Evolutionary conservation across 129 eudicot species (phyloP).

Genomic region (Lactuca saligna): DNA sequence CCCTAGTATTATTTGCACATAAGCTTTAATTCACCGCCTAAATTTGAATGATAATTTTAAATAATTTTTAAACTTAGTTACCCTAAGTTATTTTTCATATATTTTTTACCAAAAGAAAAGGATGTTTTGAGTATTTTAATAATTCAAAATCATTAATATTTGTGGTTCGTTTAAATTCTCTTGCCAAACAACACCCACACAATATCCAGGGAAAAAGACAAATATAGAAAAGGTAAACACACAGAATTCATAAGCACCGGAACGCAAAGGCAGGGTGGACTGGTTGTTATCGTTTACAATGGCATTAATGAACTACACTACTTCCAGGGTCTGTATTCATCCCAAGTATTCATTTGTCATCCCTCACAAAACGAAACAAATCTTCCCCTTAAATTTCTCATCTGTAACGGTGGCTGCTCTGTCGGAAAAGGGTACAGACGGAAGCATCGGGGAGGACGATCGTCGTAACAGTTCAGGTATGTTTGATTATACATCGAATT

Average conservation of each 20-base stretch:
- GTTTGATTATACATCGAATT: neutral
- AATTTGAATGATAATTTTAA: no score
- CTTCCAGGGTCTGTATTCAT: conserved; percentile 21
- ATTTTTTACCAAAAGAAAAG: no score
- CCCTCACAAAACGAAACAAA: conserved; percentile 33
- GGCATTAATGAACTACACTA: conserved; percentile 19
- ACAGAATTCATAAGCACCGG: neutral
- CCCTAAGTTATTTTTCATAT: no score
- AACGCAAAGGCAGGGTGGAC: neutral
- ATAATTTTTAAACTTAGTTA: no score
- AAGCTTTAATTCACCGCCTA: no score
- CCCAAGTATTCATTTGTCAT: conserved; percentile 7
- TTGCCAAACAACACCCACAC: conserved; percentile 15
- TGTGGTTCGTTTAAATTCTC: neutral
- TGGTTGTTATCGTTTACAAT: conserved; percentile 5
- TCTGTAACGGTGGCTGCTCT: conserved; percentile 20
- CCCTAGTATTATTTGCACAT: no score
- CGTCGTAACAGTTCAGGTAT: conserved; percentile 29
- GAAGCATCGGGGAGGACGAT: conserved; percentile 22
- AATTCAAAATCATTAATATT: neutral
- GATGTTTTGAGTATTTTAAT: no score
- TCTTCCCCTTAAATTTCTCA: conserved; percentile 16
- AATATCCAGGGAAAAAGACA: conserved; percentile 7
- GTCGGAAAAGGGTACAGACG: conserved; percentile 23
- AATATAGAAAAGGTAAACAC: neutral